phyloP scores from a whole-genome alignment of 441 rosid genomes.

The Brassica balearica region DNA sequence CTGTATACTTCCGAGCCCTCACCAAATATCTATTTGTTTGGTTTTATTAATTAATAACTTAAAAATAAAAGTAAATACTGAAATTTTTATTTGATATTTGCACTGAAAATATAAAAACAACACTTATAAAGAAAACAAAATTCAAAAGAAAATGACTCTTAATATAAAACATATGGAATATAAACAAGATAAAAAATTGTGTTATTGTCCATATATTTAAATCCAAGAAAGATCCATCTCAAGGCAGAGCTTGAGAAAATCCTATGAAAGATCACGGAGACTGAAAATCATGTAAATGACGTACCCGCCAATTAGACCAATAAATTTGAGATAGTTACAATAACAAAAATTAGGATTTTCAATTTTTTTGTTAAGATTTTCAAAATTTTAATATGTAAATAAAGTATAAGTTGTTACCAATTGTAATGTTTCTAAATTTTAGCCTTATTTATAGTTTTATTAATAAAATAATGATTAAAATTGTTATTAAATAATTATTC shows the following conservation, averaged over 20 bases:
- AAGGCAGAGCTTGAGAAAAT: constrained; percentile 3
- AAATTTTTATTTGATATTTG: too few relatives aligned
- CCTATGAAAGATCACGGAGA: neutral
- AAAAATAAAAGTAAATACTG: too few relatives aligned
- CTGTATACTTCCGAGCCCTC: constrained; percentile 12
- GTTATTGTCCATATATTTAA: neutral
- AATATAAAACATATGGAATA: too few relatives aligned
- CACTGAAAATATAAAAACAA: too few relatives aligned
- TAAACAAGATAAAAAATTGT: neutral
- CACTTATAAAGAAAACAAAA: too few relatives aligned
- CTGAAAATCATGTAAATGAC: neutral
- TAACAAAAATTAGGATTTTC: too few relatives aligned
- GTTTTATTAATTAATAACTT: too few relatives aligned
- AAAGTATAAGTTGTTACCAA: neutral
- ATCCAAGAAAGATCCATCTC: neutral
- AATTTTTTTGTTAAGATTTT: too few relatives aligned
- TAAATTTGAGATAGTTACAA: neutral
- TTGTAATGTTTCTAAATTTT: neutral
- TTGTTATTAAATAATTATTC: too few relatives aligned
- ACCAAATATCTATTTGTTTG: neutral
- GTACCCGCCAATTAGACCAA: neutral
- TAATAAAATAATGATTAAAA: too few relatives aligned
- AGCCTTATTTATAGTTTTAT: too few relatives aligned
- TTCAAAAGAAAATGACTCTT: too few relatives aligned
- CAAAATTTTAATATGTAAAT: neutral